Evolutionary conservation across 2,329 filamentous ascomycete species (phyloP).

Genomic region (Alternaria brassicae): DNA sequence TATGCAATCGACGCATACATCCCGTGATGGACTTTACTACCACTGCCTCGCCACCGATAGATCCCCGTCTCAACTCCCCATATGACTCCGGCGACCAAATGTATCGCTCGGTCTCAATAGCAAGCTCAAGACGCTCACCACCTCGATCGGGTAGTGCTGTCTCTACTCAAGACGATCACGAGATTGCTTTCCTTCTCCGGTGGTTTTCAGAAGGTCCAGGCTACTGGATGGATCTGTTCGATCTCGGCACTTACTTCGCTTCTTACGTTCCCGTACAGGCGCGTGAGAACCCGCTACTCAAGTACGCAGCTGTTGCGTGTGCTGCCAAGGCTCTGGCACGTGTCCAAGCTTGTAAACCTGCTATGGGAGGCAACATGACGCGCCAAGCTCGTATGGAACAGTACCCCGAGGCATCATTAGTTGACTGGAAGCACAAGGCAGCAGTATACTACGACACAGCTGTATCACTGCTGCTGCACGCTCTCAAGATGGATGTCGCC

Average conservation of each 20-base stretch:
- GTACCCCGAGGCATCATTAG: conserved; percentile 56
- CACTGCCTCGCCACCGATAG: conserved; percentile 45
- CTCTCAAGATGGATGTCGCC: conserved; percentile 44
- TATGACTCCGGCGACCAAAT: conserved; percentile 39
- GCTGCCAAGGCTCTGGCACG: conserved; percentile 67
- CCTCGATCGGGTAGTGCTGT: conserved; percentile 31
- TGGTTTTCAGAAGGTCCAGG: conserved; percentile 67
- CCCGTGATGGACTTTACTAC: conserved; percentile 56
- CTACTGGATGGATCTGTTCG: conserved; percentile 66
- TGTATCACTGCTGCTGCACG: conserved; percentile 56
- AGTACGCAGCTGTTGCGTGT: conserved; percentile 66
- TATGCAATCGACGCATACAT: conserved; percentile 60
- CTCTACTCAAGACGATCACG: conserved; percentile 55
- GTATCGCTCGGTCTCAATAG: conserved; percentile 34
- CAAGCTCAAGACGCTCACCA: conserved; percentile 34
- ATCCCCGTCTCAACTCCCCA: conserved; percentile 44
- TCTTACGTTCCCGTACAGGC: conserved; percentile 67
- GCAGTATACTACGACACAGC: conserved; percentile 67
- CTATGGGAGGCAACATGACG: conserved; percentile 57
- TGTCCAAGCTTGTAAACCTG: conserved; percentile 60
- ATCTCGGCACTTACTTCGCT: conserved; percentile 65
- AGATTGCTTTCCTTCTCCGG: conserved; percentile 65
- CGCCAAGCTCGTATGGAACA: conserved; percentile 61
- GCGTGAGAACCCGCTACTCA: conserved; percentile 57
- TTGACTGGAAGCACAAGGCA: conserved; percentile 67